These are phyloP conservation scores for Polyporus tsugae DNA, from an alignment of 1,284 basidiomycete species.

Conservation along the genomic window DNA sequence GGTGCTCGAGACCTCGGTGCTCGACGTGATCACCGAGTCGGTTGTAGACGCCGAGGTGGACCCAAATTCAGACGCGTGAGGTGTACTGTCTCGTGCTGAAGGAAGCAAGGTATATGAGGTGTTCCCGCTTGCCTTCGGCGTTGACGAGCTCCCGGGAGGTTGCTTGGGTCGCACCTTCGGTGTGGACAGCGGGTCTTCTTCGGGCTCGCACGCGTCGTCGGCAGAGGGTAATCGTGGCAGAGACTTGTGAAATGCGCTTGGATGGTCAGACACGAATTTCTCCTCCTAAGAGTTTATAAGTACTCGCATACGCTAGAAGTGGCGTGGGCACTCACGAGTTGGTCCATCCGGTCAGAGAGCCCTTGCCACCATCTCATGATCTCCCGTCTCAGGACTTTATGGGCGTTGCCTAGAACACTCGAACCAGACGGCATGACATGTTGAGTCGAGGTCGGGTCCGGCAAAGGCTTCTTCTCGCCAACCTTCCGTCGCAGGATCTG, in stretches of 20 bases:
- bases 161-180: constrained; percentile 36
- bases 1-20: constrained; percentile 8
- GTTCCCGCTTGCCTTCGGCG: constrained; percentile 14
- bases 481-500: constrained; percentile 55
- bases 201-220: constrained; percentile 54
- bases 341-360: constrained; percentile 65
- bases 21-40: constrained; percentile 5
- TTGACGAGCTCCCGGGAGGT: constrained; percentile 35
- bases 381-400: constrained; percentile 58
- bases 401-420: constrained; percentile 46
- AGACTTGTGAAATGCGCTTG: constrained; percentile 48
- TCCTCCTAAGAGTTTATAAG: constrained; percentile 49
- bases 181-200: constrained; percentile 38
- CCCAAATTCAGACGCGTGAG: constrained; percentile 10
- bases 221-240: constrained; percentile 64
- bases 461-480: constrained; percentile 37
- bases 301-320: not conserved
- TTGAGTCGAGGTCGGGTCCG: constrained; percentile 7
- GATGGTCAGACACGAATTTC: constrained; percentile 44
- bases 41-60: constrained; percentile 26
- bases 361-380: constrained; percentile 74
- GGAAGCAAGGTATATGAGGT: constrained; percentile 24
- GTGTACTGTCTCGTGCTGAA: constrained; percentile 10
- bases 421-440: constrained; percentile 9
- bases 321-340: constrained; percentile 52